phyloP scores from a whole-genome alignment of 495 filamentous ascomycete genomes.

The Penicillium silybi region DNA sequence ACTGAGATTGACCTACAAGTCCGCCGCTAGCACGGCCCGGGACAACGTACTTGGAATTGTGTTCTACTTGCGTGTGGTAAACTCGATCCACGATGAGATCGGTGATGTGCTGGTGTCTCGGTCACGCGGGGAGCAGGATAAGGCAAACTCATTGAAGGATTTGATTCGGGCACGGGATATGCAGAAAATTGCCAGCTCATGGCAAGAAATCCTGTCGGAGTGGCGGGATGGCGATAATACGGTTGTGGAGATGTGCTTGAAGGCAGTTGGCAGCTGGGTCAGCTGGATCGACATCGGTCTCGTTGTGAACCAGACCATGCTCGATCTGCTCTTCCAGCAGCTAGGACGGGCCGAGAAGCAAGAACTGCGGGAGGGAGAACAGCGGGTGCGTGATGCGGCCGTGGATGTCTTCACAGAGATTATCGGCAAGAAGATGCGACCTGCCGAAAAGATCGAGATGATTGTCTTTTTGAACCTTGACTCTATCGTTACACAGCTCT shows the following conservation, averaged over 20 bases:
- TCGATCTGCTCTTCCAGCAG: constrained; percentile 77
- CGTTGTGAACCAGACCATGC: constrained; percentile 81
- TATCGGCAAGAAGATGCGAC: constrained; percentile 95
- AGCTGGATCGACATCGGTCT: constrained; percentile 96
- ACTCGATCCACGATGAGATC: constrained; percentile 94
- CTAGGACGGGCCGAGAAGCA: constrained; percentile 57
- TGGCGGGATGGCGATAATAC: constrained; percentile 71
- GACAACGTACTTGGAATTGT: constrained; percentile 74
- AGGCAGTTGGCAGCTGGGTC: constrained; percentile 88
- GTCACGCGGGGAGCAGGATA: constrained; percentile 67
- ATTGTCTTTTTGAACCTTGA: constrained; percentile 84
- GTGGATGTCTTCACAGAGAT: constrained; percentile 94
- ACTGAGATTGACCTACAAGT: constrained; percentile 56
- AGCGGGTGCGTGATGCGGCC: constrained; percentile 77
- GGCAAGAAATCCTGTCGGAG: constrained; percentile 82
- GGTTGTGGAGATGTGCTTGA: constrained; percentile 81
- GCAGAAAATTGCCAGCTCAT: constrained; percentile 76
- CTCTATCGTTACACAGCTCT: constrained; percentile 74
- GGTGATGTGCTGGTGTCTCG: constrained; percentile 83
- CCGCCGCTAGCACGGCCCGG: constrained; percentile 43
- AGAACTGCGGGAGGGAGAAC: constrained; percentile 51
- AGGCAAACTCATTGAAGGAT: constrained; percentile 84
- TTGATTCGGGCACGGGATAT: constrained; percentile 79
- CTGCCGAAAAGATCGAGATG: constrained; percentile 87
- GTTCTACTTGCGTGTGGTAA: constrained; percentile 82